Percentiles rank a stretch among this genome's conserved stretches.
phyloP scores from a whole-genome alignment of 257 asterid genomes.

The Perilla frutescens region DNA sequence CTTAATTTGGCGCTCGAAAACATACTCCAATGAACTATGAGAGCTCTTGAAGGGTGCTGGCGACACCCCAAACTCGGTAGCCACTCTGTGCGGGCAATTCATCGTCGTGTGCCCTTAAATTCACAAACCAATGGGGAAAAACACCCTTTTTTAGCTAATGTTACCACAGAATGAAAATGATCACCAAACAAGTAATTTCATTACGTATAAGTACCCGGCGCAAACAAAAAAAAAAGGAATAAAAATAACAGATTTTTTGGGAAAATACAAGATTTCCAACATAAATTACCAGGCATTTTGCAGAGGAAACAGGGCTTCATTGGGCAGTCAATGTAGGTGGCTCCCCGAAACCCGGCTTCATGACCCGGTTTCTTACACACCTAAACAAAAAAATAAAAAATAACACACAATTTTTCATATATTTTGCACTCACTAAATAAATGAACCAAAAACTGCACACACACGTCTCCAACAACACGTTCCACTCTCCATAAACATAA shows the following conservation, averaged over 20 bases:
- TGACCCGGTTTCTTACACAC: constrained; percentile 97
- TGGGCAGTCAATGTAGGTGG: constrained; percentile 96
- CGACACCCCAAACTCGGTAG: constrained; percentile 77
- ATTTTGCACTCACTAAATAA: not conserved
- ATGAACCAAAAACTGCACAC: not conserved
- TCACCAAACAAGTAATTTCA: not conserved
- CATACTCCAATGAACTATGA: constrained; percentile 65
- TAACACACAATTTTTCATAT: constrained; percentile 16
- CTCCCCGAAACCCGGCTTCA: constrained; percentile 96
- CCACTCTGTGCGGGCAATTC: constrained; percentile 88
- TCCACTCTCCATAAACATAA: not conserved
- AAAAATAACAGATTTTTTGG: not conserved
- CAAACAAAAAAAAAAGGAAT: not conserved
- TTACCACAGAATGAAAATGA: not conserved
- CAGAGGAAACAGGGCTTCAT: constrained; percentile 99
- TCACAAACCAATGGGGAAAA: constrained; percentile 30
- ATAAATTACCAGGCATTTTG: constrained; percentile 82
- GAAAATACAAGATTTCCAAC: constrained; percentile 8
- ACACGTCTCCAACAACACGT: not conserved
- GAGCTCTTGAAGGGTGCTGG: constrained; percentile 72
- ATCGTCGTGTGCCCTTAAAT: constrained; percentile 87
- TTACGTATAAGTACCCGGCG: not conserved
- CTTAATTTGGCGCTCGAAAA: constrained; percentile 81
- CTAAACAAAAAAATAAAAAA: constrained; percentile 35
- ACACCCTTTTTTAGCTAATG: not conserved